A percentile compares a stretch with the other conserved stretches of the same genome.
Conservation (phyloP, 2,329 filamentous ascomycete species). For the Colletotrichum noveboracense region DNA sequence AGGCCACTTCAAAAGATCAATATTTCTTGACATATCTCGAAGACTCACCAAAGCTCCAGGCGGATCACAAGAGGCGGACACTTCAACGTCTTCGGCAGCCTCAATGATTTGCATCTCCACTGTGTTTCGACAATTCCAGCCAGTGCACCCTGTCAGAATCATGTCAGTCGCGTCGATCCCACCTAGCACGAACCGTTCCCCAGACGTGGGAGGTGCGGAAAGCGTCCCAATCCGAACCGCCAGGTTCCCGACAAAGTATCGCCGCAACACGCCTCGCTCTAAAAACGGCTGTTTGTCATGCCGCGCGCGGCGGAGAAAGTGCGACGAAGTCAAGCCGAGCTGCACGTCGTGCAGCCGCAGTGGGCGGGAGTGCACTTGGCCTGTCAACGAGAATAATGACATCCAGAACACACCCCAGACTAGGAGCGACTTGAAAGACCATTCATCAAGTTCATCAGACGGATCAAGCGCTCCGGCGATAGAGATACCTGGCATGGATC, state of each 20-base stretch:
- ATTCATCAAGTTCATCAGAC: not conserved
- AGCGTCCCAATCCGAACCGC: not conserved
- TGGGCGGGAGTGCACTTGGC: not conserved
- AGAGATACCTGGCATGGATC: not conserved
- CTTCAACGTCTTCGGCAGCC: not conserved
- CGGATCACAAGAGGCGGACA: not conserved
- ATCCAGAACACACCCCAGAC: rapidly evolving
- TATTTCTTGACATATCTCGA: not conserved
- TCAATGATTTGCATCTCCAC: not conserved
- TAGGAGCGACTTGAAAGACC: not conserved
- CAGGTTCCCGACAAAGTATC: not conserved
- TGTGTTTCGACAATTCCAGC: not conserved
- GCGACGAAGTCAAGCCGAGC: not conserved
- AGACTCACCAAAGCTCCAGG: not conserved
- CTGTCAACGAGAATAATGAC: not conserved
- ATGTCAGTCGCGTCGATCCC: not conserved
- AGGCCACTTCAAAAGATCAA: not conserved
- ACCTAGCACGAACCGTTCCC: not conserved
- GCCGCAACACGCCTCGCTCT: not conserved
- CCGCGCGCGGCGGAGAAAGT: not conserved
- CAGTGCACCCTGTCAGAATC: not conserved
- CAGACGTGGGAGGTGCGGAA: not conserved
- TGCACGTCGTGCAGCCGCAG: not conserved
- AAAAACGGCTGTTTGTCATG: not conserved
- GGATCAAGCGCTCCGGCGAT: rapidly evolving